Evolutionary conservation across 768 basidiomycete genomes (phyloP).

Genomic region (Candolleomyces aberdarensis): DNA sequence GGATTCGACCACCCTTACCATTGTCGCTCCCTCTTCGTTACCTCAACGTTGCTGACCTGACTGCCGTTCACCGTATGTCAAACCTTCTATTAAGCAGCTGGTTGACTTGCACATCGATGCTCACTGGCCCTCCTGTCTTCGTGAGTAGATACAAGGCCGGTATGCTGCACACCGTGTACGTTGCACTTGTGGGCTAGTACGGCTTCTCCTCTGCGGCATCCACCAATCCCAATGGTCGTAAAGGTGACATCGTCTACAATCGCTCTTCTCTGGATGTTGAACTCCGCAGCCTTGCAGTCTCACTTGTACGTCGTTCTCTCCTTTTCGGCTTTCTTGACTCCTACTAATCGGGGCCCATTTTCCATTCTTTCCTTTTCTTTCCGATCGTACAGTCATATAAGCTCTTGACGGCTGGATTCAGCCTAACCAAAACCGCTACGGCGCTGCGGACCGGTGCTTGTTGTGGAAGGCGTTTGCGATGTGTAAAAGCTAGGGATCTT

Average conservation of each 20-base stretch:
- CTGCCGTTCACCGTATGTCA: background rate
- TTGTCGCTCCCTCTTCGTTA: background rate
- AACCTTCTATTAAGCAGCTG: background rate
- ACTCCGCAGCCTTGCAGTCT: slow-evolving; percentile 47
- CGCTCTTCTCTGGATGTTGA: slow-evolving; percentile 46
- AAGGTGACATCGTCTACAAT: slow-evolving; percentile 45
- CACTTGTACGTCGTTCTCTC: slow-evolving; percentile 28
- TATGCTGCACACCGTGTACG: slow-evolving; percentile 39
- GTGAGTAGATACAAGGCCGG: slow-evolving; percentile 54
- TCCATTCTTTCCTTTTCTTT: background rate
- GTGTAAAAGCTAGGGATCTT: slow-evolving; percentile 17
- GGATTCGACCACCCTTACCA: slow-evolving; percentile 34
- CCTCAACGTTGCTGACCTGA: background rate
- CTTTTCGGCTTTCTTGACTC: background rate
- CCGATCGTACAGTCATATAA: slow-evolving; percentile 7
- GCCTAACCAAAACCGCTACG: slow-evolving; percentile 20
- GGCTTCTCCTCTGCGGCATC: slow-evolving; percentile 34
- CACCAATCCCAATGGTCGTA: slow-evolving; percentile 33
- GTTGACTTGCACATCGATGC: background rate
- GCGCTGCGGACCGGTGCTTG: slow-evolving; percentile 21
- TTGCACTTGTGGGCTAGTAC: slow-evolving; percentile 28
- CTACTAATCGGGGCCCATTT: background rate
- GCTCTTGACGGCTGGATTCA: slow-evolving; percentile 22
- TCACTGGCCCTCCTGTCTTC: background rate
- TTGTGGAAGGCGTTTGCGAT: slow-evolving; percentile 27